phyloP scores from a whole-genome alignment of 768 basidiomycete genomes.

The Termitomyces sp. region DNA sequence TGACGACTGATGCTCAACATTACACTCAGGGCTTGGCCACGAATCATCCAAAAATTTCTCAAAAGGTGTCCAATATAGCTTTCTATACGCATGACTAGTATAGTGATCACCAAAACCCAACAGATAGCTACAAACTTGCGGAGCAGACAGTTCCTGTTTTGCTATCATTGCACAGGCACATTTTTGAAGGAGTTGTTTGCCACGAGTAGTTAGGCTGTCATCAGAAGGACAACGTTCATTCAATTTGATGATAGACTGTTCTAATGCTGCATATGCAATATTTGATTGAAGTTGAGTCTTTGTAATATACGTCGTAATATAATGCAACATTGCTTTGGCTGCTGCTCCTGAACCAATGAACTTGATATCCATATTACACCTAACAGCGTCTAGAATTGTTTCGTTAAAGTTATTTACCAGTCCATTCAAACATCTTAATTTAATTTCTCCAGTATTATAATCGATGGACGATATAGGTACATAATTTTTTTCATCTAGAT shows the following conservation, averaged over 20 bases:
- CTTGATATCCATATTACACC: too few relatives aligned
- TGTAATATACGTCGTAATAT: conserved; percentile 47
- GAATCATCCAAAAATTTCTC: conserved; percentile 13
- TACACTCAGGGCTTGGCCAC: too few relatives aligned
- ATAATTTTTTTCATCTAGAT: too few relatives aligned
- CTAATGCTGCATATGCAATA: conserved; percentile 35
- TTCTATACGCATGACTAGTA: conserved; percentile 29
- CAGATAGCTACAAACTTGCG: conserved; percentile 31
- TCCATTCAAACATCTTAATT: conserved; percentile 26
- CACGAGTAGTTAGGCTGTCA: conserved; percentile 15
- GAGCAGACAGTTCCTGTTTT: conserved; percentile 36
- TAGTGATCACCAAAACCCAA: conserved; percentile 32
- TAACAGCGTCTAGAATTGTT: too few relatives aligned
- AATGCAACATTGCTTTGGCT: conserved; percentile 40
- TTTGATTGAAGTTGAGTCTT: conserved; percentile 38
- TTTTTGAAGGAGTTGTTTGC: conserved; percentile 33
- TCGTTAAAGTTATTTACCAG: conserved; percentile 40
- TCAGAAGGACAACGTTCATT: too few relatives aligned
- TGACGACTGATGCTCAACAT: too few relatives aligned
- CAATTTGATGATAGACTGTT: conserved; percentile 27
- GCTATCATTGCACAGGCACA: conserved; percentile 33
- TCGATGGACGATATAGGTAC: neutral
- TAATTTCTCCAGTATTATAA: neutral
- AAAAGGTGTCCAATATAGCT: conserved; percentile 33
- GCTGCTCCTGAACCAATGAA: conserved; percentile 36